Percentiles rank a stretch among this genome's conserved stretches.
phyloP scores from a whole-genome alignment of 257 asterid species.

The Thymus mandschuricus region DNA sequence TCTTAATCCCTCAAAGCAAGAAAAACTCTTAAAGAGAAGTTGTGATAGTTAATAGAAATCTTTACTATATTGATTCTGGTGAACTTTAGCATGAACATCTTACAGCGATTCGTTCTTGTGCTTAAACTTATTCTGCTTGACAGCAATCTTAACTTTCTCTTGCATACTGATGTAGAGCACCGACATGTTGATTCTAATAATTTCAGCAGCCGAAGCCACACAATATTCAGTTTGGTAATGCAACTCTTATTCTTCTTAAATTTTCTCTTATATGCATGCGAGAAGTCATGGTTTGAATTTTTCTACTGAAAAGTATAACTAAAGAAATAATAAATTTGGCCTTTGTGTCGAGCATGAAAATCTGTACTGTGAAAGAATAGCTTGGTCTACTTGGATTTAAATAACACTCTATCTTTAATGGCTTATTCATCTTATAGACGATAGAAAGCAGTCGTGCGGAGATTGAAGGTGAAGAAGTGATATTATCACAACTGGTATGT shows the following conservation, averaged over 20 bases:
- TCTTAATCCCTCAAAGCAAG: background rate
- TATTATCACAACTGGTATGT: constrained; percentile 74
- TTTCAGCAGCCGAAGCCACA: constrained; percentile 96
- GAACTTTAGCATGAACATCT: constrained; percentile 20
- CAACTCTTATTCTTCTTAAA: constrained; percentile 31
- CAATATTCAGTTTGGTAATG: constrained; percentile 83
- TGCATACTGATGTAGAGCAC: constrained; percentile 62
- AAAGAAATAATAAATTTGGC: constrained; percentile 16
- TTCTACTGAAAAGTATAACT: background rate
- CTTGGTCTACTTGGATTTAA: constrained; percentile 18
- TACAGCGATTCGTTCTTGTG: background rate
- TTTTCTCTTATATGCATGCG: constrained; percentile 10
- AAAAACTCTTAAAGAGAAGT: constrained; percentile 7
- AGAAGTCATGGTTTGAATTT: background rate
- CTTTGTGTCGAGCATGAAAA: constrained; percentile 15
- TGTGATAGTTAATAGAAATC: constrained; percentile 1
- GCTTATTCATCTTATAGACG: constrained; percentile 54
- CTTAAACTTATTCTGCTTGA: constrained; percentile 16
- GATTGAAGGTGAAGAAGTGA: constrained; percentile 68
- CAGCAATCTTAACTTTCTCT: constrained; percentile 18
- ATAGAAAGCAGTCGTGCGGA: constrained; percentile 76
- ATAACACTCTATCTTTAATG: constrained; percentile 23
- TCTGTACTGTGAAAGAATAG: constrained; percentile 10
- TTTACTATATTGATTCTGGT: constrained; percentile 13
- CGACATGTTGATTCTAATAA: constrained; percentile 90